Evolutionary conservation across 768 basidiomycete species (phyloP), one percentile per base, ranked within the genome.

Genomic region (Epithele typhae): DNA sequence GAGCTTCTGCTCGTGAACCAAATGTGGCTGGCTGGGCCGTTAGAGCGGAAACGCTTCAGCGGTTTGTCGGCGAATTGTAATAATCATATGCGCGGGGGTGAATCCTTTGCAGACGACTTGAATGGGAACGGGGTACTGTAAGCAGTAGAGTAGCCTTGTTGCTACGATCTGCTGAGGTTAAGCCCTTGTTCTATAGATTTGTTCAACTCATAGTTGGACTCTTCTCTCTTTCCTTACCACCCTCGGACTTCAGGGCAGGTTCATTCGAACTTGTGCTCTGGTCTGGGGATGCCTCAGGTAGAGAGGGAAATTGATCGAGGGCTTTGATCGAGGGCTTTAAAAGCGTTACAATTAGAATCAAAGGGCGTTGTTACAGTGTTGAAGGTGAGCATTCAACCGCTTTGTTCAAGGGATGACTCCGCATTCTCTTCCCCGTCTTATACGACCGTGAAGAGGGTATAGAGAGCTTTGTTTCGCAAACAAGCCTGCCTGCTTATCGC

Each of bases 341-440:
- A n/a, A n/a, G 39, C 46, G 38, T 40, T 38, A 40, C 14, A 7
- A 30, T 14, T 30, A 14, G 44, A 37, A 25, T 45, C 18, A 15
- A 17, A 25, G 25, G 12, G 12, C 8, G 22, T 25, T 30, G 27
- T 30, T 30, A 30, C 8, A 14, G 23, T 14, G 9, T 36, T 34
- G 9, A 17, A 45, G 35, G 15, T 18, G 36, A 24, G 44, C 22
- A 25, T 38, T 5, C 17, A 37, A n/a, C n/a, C n/a, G 24, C 36
- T 36, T 22, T 27, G 34, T 23, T 43, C n/a, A 45, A 39, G 38
- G 42, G 82, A 86, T 86, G 84, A 83, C 78, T 74, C 74, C 74
- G 27, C 23, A 77, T 87, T 87, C 86, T 87, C 84, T 88, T 87
- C 85, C 85, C 85, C 85, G 84, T 83, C 85, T 68, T 87, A 87